phyloP scores from a whole-genome alignment of 2,329 filamentous ascomycete species.

The Macroventuria anomochaeta region DNA sequence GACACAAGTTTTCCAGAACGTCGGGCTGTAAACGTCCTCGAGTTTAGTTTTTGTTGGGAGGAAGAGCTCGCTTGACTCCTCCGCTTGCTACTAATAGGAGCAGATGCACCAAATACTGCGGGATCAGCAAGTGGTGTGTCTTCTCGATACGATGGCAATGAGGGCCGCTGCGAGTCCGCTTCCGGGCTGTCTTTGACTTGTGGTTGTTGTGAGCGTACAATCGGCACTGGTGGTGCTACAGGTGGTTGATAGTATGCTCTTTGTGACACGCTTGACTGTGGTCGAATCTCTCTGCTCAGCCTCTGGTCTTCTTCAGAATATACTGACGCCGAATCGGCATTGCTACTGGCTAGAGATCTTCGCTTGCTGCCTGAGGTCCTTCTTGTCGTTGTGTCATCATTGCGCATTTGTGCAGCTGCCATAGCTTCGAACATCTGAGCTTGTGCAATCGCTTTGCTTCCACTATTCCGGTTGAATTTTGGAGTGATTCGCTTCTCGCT shows the following conservation, averaged over 20 bases:
- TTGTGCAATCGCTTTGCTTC: conserved; percentile 35
- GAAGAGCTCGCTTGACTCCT: neutral
- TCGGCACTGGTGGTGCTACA: neutral
- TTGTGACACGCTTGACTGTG: conserved; percentile 6
- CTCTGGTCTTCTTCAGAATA: conserved; percentile 21
- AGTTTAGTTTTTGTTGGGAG: neutral
- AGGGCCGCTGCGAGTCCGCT: too few species aligned
- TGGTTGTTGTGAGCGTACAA: too few species aligned
- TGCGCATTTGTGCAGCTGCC: conserved; percentile 23
- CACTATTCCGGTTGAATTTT: conserved; percentile 35
- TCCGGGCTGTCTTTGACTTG: neutral
- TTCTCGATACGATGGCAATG: neutral
- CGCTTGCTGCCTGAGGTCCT: neutral
- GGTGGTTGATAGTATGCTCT: neutral
- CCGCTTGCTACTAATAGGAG: neutral
- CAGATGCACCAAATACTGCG: neutral
- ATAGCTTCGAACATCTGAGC: conserved; percentile 42
- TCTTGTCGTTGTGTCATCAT: neutral
- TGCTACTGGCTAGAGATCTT: conserved; percentile 20
- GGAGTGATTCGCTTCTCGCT: conserved; percentile 29
- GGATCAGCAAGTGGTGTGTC: neutral
- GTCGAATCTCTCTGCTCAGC: neutral
- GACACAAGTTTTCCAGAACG: neutral
- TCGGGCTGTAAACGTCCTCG: neutral
- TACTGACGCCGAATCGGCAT: conserved; percentile 19